These are phyloP conservation scores for Baffinella frigidus DNA, from an alignment of 208 protist genomes.

Conservation along the genomic window DNA sequence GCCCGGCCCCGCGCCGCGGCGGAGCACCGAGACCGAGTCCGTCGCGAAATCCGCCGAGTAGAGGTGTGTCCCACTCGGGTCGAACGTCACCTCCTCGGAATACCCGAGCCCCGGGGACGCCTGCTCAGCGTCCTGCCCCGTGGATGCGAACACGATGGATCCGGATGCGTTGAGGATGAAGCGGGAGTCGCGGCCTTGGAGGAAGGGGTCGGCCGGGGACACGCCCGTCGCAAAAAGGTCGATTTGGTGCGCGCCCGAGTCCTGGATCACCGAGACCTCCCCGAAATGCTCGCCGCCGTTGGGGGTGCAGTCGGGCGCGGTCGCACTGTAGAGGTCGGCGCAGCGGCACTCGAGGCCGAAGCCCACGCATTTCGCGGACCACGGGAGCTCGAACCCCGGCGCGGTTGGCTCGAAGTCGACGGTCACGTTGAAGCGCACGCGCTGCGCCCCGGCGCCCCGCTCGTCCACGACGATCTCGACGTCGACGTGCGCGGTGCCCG, in stretches of 20 bases:
- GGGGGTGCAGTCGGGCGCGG: not conserved
- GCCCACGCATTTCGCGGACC: not conserved
- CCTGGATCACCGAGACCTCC: not conserved
- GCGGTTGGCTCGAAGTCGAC: no score
- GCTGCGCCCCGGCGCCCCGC: not conserved
- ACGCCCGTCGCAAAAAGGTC: not conserved
- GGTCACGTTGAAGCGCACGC: not conserved
- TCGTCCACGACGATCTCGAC: not conserved
- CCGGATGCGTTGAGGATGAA: not conserved
- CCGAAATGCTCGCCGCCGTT: no score
- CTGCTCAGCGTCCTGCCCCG: not conserved
- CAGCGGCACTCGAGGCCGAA: not conserved
- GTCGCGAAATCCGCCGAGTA: not conserved
- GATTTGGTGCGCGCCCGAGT: not conserved
- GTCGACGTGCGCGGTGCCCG: not conserved
- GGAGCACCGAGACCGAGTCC: not conserved
- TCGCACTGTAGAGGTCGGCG: not conserved
- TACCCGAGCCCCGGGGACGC: not conserved
- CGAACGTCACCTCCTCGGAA: not conserved
- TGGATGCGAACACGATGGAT: not conserved
- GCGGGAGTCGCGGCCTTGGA: no score
- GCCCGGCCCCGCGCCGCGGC: not conserved
- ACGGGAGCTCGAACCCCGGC: not conserved
- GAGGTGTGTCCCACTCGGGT: not conserved
- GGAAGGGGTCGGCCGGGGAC: not conserved